These are phyloP conservation scores for Linnemannia exigua DNA, from an alignment of 192 early-diverging fungal species.

Conservation along the genomic window DNA sequence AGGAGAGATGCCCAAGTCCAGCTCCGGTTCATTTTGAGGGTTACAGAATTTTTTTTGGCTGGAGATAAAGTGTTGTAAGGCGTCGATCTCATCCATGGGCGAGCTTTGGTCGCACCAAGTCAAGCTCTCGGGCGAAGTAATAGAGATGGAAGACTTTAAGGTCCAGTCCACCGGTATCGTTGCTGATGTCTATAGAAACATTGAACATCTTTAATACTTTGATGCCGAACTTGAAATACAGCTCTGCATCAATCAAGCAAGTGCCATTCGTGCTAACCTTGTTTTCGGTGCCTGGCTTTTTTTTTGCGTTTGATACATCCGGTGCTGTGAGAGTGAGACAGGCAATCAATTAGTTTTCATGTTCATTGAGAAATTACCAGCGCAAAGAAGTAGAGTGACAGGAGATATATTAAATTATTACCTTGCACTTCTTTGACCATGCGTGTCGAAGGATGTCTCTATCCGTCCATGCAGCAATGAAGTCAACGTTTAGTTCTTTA, in stretches of 20 bases:
- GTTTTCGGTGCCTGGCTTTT: conserved; percentile 5
- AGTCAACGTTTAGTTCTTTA: not conserved
- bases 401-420: not conserved
- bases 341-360: not conserved
- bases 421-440: not conserved
- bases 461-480: not conserved
- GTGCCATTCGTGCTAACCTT: not conserved
- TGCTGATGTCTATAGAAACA: conserved; percentile 11
- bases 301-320: not conserved
- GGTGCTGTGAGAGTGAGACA: conserved; percentile 6
- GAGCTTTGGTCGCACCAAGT: conserved; percentile 39
- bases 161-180: conserved; percentile 39
- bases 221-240: not conserved
- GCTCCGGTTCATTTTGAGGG: not conserved
- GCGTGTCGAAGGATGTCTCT: not conserved
- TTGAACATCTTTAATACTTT: not conserved
- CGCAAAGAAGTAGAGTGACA: not conserved
- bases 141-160: conserved; percentile 21
- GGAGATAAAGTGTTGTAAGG: conserved; percentile 32
- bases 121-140: conserved; percentile 25
- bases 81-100: conserved; percentile 28
- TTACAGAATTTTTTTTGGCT: not conserved
- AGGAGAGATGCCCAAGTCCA: not conserved
- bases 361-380: too few relatives aligned
- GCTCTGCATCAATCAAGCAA: not conserved